Conservation (phyloP, 163 green algal genomes). For the Scenedesmus sp. region DNA sequence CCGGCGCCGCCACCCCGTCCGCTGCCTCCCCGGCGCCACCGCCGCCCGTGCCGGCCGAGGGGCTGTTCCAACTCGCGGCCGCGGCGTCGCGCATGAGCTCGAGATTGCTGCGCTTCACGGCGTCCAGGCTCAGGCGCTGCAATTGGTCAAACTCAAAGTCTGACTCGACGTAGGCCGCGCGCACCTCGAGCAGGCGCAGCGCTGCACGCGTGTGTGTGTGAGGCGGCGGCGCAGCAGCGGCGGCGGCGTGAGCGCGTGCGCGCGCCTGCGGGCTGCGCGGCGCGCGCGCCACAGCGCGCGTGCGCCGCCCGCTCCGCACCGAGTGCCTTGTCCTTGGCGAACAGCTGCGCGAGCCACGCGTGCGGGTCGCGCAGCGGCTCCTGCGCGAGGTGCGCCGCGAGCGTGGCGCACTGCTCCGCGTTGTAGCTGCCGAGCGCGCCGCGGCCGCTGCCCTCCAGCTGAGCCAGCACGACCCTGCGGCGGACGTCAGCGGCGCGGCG, state of each 20-base stretch:
- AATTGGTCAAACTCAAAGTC: conserved; percentile 77
- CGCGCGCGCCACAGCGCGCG: background rate
- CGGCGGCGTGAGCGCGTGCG: background rate
- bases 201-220: conserved; percentile 44
- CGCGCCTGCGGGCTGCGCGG: background rate
- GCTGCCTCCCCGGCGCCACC: background rate
- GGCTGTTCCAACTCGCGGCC: conserved; percentile 9
- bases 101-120: conserved; percentile 58
- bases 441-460: conserved; percentile 73
- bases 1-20: background rate
- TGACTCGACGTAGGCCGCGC: conserved; percentile 59
- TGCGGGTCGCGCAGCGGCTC: conserved; percentile 59
- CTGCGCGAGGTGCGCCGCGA: conserved; percentile 60
- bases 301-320: conserved; percentile 46
- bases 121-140: conserved; percentile 42
- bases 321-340: conserved; percentile 67
- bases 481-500: background rate
- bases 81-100: conserved; percentile 59
- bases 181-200: conserved; percentile 77
- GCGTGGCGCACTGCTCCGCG: conserved; percentile 45
- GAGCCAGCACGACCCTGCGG: conserved; percentile 66
- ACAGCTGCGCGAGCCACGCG: conserved; percentile 71
- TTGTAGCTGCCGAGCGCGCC: conserved; percentile 74
- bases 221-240: background rate
- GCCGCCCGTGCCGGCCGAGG: background rate